Percentiles rank a stretch among this genome's conserved stretches.
phyloP scores from a whole-genome alignment of 345 rosid species.

The Psidium guajava region DNA sequence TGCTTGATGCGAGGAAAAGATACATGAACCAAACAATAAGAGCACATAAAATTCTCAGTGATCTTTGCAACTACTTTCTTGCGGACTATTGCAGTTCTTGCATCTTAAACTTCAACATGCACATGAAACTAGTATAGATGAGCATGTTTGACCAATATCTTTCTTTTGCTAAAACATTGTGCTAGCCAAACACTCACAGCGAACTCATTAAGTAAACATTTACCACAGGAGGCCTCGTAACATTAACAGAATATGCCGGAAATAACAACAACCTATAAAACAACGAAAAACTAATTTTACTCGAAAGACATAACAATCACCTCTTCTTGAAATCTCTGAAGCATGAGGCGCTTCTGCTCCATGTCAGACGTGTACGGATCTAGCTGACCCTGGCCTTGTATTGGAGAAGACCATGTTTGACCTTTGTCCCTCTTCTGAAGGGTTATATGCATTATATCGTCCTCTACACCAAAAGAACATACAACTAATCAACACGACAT shows the following conservation, averaged over 20 bases:
- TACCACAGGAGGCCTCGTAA: not conserved
- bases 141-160: not conserved
- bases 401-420: slow-evolving; percentile 82
- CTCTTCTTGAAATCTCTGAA: slow-evolving; percentile 96
- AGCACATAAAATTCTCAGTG: not conserved
- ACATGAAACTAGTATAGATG: not conserved
- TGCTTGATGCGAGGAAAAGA: not conserved
- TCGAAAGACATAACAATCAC: slow-evolving; percentile 11
- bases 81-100: not conserved
- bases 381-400: slow-evolving; percentile 67
- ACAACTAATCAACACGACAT: not conserved
- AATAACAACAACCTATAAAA: not conserved
- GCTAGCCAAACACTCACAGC: not conserved
- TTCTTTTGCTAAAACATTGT: not conserved
- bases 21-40: not conserved
- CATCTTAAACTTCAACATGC: not conserved
- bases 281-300: not conserved
- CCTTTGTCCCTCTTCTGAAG: slow-evolving; percentile 89
- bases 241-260: not conserved
- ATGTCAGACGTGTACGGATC: slow-evolving; percentile 59
- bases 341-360: slow-evolving; percentile 90
- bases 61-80: not conserved
- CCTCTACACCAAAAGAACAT: slow-evolving; percentile 37
- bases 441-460: slow-evolving; percentile 72
- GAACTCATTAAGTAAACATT: not conserved